Base-by-base conservation (phyloP, 2,329 filamentous ascomycete species). In the Podosphaera xanthii region DNA sequence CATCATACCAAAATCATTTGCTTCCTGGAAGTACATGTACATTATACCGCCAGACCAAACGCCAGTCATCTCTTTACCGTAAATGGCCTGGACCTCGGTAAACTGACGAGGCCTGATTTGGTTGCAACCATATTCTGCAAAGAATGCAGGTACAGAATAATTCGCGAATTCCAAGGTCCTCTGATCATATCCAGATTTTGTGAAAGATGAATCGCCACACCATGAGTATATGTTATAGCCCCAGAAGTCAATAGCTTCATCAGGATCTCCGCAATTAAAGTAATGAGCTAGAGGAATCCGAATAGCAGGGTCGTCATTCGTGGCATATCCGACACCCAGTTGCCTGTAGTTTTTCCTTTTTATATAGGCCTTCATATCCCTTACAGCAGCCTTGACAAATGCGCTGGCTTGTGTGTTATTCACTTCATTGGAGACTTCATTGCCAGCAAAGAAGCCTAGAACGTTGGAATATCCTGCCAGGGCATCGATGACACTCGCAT, bases 161-260 rank as follows among this genome's bases (percentile, higher is more conserved):
- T 84, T 81, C 61, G 76, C 71, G 76, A 96, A 98, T 74, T 96
- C 91, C 64, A 87, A 72, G 65, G 89, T 89, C 71, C 91, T 86
- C 60, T 82, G 77, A 64, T 84, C 77, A 74, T 90, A 98, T 59
- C 88, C 87, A 2, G 92, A 96, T 61, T 77, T 69, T 42, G 76
- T 69, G 75, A 85, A 92, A 67, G 76, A 81, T 69, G 87, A 94
- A 66, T 90, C 72, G 65, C 91, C 92, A 71, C 92, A 98, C 92
- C 92, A 98, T 58, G 90, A 94, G 79, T 98, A 98, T 75, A 97
- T 95, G 78, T 98, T 98, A 84, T 97, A 97, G 61, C 92, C 92
- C 87, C 90, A 98, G 77, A 94, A 97, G 73, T 98, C 92, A 64
- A 97, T 95, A 62, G 85, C 72, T 68, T 73, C 72, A 7, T 76